Conservation (phyloP, 441 rosid species). For the Erodium trifolium region DNA sequence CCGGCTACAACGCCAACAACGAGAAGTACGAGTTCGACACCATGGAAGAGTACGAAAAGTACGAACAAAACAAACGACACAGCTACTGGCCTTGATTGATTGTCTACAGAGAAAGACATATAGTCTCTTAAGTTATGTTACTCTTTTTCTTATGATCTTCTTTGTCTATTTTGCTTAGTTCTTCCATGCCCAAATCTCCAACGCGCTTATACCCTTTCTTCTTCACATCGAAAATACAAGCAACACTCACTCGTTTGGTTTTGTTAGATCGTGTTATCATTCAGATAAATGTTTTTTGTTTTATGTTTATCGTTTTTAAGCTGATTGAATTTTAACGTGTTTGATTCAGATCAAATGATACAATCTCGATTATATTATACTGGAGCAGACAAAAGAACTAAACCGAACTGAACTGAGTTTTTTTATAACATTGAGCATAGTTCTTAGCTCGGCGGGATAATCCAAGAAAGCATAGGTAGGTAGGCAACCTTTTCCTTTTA, state of each 20-base stretch:
- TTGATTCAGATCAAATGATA: too few species aligned
- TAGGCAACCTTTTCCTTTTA: background rate
- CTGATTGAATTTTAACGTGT: too few species aligned
- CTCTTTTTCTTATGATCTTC: background rate
- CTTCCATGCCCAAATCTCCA: background rate
- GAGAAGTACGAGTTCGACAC: slow-evolving; percentile 36
- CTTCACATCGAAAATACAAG: too few species aligned
- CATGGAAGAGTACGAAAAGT: slow-evolving; percentile 46
- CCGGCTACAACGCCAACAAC: background rate
- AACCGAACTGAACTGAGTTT: too few species aligned
- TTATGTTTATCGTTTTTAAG: too few species aligned
- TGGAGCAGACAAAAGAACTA: too few species aligned
- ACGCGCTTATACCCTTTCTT: too few species aligned
- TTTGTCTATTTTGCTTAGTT: background rate
- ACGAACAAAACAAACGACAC: slow-evolving; percentile 27
- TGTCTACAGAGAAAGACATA: background rate
- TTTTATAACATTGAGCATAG: background rate
- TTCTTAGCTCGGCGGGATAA: background rate
- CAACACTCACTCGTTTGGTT: too few species aligned
- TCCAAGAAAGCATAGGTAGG: background rate
- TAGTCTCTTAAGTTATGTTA: background rate
- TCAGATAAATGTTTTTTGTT: too few species aligned
- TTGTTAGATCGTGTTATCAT: too few species aligned
- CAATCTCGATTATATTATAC: too few species aligned
- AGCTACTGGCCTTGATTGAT: slow-evolving; percentile 17